Base-by-base conservation (phyloP, 257 asterid genomes). In the Datura wrightii region DNA sequence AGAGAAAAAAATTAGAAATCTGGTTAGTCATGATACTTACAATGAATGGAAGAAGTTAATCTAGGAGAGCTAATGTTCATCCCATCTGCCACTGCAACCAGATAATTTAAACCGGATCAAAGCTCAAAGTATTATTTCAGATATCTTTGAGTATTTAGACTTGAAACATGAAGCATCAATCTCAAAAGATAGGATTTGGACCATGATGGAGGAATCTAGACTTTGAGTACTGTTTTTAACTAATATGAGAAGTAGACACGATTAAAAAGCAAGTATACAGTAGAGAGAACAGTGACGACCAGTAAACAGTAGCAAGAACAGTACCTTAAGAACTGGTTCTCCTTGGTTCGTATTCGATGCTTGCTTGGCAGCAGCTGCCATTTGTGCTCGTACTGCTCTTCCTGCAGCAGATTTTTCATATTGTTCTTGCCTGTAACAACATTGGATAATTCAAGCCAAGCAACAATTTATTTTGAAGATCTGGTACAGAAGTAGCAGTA, bases 21-120 rank as follows among this genome's bases (percentile, higher is more conserved):
- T 39, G 78, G 78, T 9, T 41, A 69, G 53, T 39, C 48, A 15
- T 16, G 78, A 69, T 69, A 42, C 78, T 92, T 86, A 93, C 96
- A 44, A 56, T 79, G 86, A 54, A 19, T 37, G 71, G 60, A 13
- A 50, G 82, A 84, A 84, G 79, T 82, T 80, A 41, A 66, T 83
- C 84, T 50, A 5, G 78, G 59, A 78, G 62, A 87, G 84, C 56
- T 71, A 71, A 71, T 18, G 37, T 55, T 93, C 97, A 94, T 89
- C 99, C 98, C 93, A 95, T 88, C 89, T 92, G 95, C 99, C 97
- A 96, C 98, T 95, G 98, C 93, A 93, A 39, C 78, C 46, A 88
- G 69, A 87, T 31, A 88, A 84, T 15, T 69, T 44, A 15, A 37
- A 41, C 14, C 2, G 34, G 86, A 82, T 39, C 82, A 24, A 70